Evolutionary conservation across 805 yeast species (phyloP).

Genomic region (Candida multigemmis): DNA sequence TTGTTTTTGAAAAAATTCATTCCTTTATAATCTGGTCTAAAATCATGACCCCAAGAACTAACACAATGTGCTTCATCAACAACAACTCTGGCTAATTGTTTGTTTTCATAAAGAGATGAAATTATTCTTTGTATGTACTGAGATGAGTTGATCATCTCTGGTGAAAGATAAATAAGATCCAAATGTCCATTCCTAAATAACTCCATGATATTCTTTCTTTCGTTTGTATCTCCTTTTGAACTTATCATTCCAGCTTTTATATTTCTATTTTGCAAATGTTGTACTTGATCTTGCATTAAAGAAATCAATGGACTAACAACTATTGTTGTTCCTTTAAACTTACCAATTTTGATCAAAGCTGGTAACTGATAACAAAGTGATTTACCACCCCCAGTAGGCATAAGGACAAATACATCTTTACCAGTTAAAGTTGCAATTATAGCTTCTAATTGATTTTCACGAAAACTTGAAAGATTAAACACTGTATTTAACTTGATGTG

Average conservation of each 20-base stretch:
- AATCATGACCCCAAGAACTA: conserved; percentile 98
- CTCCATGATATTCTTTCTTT: conserved; percentile 53
- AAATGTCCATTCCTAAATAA: conserved; percentile 57
- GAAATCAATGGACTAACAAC: conserved; percentile 94
- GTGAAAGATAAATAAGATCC: conserved; percentile 79
- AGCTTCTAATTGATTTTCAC: conserved; percentile 83
- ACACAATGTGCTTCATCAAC: conserved; percentile 99
- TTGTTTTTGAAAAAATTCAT: conserved; percentile 61
- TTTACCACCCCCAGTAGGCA: conserved; percentile 99
- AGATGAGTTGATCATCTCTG: conserved; percentile 86
- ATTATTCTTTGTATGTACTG: conserved; percentile 59
- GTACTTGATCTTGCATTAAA: conserved; percentile 95
- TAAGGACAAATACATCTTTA: conserved; percentile 82
- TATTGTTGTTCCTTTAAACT: conserved; percentile 74
- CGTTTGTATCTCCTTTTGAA: conserved; percentile 60
- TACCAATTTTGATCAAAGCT: conserved; percentile 70
- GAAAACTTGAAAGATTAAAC: conserved; percentile 59
- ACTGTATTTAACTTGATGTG: conserved; percentile 42
- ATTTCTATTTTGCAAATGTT: conserved; percentile 56
- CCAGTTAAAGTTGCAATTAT: conserved; percentile 70
- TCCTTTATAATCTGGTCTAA: conserved; percentile 89
- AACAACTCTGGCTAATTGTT: conserved; percentile 71
- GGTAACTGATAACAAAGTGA: conserved; percentile 94
- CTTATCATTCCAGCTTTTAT: conserved; percentile 84
- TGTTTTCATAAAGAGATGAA: conserved; percentile 41